Evolutionary conservation across 1,139 yeast species (phyloP).

Genomic region (Yamadazyma friedrichii): DNA sequence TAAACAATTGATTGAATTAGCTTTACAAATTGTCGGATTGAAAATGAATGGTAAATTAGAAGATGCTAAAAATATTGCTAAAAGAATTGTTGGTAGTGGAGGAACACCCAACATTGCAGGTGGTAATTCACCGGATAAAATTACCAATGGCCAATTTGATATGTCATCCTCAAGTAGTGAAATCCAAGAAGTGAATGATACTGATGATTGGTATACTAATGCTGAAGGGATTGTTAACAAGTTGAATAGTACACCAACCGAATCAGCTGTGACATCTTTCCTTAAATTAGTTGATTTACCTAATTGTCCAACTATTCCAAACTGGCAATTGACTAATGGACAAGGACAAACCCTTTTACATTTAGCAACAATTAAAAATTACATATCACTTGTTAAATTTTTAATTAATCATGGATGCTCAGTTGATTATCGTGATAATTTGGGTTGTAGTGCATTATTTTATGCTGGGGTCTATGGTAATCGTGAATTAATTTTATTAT

Average conservation of each 20-base stretch:
- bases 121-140: constrained; percentile 5
- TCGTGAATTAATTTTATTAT: constrained; percentile 54
- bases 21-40: constrained; percentile 89
- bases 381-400: constrained; percentile 56
- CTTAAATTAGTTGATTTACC: constrained; percentile 62
- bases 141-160: constrained; percentile 9
- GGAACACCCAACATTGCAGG: constrained; percentile 14
- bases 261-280: constrained; percentile 60
- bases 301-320: constrained; percentile 63
- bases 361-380: constrained; percentile 75
- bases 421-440: constrained; percentile 69
- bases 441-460: constrained; percentile 85
- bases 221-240: constrained; percentile 51
- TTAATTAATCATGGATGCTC: constrained; percentile 79
- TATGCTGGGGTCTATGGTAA: constrained; percentile 79
- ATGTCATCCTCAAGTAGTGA: not conserved
- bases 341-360: constrained; percentile 90
- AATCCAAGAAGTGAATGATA: not conserved
- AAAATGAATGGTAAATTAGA: constrained; percentile 93
- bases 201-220: constrained; percentile 46
- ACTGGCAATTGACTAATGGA: constrained; percentile 75
- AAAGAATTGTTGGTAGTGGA: constrained; percentile 71
- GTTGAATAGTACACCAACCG: constrained; percentile 49
- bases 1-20: constrained; percentile 85
- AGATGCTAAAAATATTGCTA: constrained; percentile 88